Evolutionary conservation across 1,284 basidiomycete species (phyloP).

Genomic region (Austroboletus niveus): DNA sequence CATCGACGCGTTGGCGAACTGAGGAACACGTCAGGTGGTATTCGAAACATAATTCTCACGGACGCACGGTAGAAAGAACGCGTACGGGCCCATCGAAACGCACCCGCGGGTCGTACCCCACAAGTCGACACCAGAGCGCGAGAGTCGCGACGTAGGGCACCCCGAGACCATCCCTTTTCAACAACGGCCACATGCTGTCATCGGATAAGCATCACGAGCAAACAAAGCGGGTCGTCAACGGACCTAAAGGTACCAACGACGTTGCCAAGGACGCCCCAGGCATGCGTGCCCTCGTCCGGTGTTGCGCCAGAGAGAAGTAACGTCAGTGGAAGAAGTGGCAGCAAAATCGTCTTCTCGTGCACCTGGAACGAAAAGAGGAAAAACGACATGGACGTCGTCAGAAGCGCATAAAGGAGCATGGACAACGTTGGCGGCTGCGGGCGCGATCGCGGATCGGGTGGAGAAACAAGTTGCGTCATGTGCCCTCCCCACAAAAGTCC

Average conservation of each 20-base stretch:
- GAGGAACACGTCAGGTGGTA: not conserved
- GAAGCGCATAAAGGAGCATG: conserved; percentile 66
- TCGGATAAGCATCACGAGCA: too few species aligned
- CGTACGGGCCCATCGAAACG: conserved; percentile 48
- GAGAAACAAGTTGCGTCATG: conserved; percentile 31
- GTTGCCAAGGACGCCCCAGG: conserved; percentile 78
- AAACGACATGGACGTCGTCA: conserved; percentile 81
- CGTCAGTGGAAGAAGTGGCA: conserved; percentile 83
- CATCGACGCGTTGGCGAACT: conserved; percentile 64
- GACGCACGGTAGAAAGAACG: conserved; percentile 56
- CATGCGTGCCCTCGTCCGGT: conserved; percentile 63
- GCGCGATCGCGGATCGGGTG: conserved; percentile 9
- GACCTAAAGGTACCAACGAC: conserved; percentile 91
- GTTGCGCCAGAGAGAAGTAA: conserved; percentile 70
- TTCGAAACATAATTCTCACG: too few species aligned
- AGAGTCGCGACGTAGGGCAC: conserved; percentile 69
- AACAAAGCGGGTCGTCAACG: conserved; percentile 14
- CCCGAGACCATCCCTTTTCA: conserved; percentile 78
- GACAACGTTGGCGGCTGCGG: conserved; percentile 51
- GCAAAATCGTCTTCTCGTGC: conserved; percentile 90
- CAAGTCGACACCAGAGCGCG: conserved; percentile 77
- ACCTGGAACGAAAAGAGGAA: conserved; percentile 96
- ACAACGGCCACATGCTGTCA: conserved; percentile 84
- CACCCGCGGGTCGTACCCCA: conserved; percentile 69
- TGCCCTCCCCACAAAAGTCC: conserved; percentile 52